Percentiles rank a stretch among this genome's conserved stretches.
These are phyloP conservation scores for Annulohypoxylon bovei DNA, from an alignment of 495 filamentous ascomycete species.

Conservation along the genomic window DNA sequence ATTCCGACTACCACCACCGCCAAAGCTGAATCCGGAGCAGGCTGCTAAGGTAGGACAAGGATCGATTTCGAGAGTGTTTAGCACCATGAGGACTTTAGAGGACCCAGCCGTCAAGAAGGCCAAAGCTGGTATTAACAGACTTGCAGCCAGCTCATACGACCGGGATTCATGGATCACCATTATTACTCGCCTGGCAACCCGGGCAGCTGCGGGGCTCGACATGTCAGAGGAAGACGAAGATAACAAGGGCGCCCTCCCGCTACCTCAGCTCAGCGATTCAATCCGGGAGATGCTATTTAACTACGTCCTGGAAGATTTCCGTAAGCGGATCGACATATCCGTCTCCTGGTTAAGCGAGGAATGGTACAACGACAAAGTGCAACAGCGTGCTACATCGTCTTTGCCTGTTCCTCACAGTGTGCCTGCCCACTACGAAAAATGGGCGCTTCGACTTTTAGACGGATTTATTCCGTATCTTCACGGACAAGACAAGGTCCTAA, in stretches of 20 bases:
- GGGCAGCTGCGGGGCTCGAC: conserved; percentile 75
- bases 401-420: conserved; percentile 46
- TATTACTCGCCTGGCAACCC: conserved; percentile 84
- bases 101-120: conserved; percentile 61
- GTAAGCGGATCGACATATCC: conserved; percentile 83
- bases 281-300: conserved; percentile 83
- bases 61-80: conserved; percentile 79
- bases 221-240: conserved; percentile 62
- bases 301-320: conserved; percentile 91
- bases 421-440: conserved; percentile 77
- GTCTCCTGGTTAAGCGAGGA: conserved; percentile 95
- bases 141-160: conserved; percentile 87
- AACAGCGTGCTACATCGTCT: conserved; percentile 51
- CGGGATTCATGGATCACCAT: conserved; percentile 91
- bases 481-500: conserved; percentile 84
- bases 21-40: conserved; percentile 73
- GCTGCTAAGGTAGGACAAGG: conserved; percentile 72
- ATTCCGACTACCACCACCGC: conserved; percentile 83
- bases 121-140: conserved; percentile 76
- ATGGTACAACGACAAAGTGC: conserved; percentile 91
- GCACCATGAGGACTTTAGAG: conserved; percentile 75
- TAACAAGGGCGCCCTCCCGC: conserved; percentile 27
- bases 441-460: conserved; percentile 82
- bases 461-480: conserved; percentile 89
- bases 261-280: conserved; percentile 63